These are phyloP conservation scores for Arctium lappa DNA, from an alignment of 129 eudicot genomes.

Conservation along the genomic window DNA sequence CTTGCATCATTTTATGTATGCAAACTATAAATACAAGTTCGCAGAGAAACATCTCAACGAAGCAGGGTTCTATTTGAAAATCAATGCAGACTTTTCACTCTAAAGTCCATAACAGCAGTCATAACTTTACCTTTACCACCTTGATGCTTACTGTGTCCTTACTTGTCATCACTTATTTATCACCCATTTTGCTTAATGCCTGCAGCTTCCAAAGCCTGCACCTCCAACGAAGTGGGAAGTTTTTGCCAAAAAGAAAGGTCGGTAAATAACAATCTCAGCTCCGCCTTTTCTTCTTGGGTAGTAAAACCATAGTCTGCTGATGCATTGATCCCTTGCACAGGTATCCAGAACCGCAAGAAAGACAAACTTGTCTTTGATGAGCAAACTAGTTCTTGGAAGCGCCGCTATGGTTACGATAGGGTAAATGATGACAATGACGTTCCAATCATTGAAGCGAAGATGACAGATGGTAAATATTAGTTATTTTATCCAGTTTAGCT, in stretches of 20 bases:
- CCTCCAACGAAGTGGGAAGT: conserved; percentile 95
- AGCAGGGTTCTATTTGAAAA: neutral
- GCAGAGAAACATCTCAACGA: neutral
- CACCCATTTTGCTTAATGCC: neutral
- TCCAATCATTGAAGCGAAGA: conserved; percentile 90
- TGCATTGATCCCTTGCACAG: conserved; percentile 31
- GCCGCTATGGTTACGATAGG: conserved; percentile 87
- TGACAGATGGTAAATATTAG: conserved; percentile 68
- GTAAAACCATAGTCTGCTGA: neutral
- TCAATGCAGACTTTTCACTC: neutral
- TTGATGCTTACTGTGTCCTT: conserved; percentile 19
- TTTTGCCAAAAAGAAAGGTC: conserved; percentile 94
- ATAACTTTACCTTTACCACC: conserved; percentile 21
- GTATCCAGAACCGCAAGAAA: conserved; percentile 70
- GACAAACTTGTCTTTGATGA: conserved; percentile 87
- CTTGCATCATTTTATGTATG: neutral
- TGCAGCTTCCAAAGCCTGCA: conserved; percentile 80
- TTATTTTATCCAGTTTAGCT: neutral
- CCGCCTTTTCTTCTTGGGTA: neutral
- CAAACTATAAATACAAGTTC: neutral
- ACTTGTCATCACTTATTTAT: neutral
- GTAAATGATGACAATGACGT: conserved; percentile 84
- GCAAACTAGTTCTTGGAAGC: conserved; percentile 81
- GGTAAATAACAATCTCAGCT: conserved; percentile 8
- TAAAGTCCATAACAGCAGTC: neutral